Conservation (phyloP, 345 rosid species). For the Dipteronia sinensis region DNA sequence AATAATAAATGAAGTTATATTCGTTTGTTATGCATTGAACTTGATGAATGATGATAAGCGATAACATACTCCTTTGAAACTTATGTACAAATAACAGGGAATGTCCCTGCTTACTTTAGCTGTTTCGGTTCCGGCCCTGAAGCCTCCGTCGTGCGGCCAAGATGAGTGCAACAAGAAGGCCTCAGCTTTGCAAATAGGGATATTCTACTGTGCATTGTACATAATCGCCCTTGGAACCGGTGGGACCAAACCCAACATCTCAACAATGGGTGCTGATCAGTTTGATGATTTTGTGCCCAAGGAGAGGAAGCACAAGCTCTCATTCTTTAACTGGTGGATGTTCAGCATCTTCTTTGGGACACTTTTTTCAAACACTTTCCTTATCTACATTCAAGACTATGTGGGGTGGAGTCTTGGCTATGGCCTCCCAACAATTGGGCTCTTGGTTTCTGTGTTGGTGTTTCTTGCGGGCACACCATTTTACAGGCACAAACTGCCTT, state of each 20-base stretch:
- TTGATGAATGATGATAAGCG: neutral
- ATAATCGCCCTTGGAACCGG: conserved; percentile 50
- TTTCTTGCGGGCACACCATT: conserved; percentile 51
- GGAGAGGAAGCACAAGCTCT: conserved; percentile 58
- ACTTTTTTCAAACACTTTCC: conserved; percentile 53
- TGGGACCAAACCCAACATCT: conserved; percentile 69
- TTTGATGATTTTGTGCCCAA: conserved; percentile 62
- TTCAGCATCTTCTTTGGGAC: conserved; percentile 62
- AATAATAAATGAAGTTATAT: neutral
- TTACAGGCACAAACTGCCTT: conserved; percentile 54
- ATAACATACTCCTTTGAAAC: neutral
- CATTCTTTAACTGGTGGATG: conserved; percentile 81
- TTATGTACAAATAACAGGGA: conserved; percentile 42
- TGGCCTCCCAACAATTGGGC: conserved; percentile 50
- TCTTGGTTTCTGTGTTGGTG: conserved; percentile 37
- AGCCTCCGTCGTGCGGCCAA: conserved; percentile 50
- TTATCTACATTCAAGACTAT: conserved; percentile 56
- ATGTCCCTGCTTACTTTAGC: conserved; percentile 53
- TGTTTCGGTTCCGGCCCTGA: conserved; percentile 46
- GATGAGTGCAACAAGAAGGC: conserved; percentile 32
- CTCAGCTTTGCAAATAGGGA: conserved; percentile 36
- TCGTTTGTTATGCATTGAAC: neutral
- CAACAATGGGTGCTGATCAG: conserved; percentile 74
- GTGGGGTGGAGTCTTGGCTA: conserved; percentile 54
- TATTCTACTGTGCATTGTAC: conserved; percentile 55